Conservation (phyloP, 2,329 filamentous ascomycete species). For the Xylaria hypoxylon region DNA sequence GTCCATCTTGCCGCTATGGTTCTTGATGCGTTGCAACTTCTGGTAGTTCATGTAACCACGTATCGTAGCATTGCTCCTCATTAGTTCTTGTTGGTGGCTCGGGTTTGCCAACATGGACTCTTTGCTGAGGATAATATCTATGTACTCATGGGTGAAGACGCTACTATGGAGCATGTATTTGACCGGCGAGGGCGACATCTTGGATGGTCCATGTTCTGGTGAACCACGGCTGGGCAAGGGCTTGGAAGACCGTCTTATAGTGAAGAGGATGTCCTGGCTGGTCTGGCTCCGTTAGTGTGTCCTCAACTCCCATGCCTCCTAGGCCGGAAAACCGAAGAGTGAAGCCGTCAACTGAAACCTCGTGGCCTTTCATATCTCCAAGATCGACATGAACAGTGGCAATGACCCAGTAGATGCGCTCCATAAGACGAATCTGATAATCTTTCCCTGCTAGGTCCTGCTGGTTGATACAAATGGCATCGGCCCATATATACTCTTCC, state of each 20-base stretch:
- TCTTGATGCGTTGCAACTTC: slow-evolving; percentile 6
- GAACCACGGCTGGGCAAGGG: background rate
- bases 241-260: background rate
- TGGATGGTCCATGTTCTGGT: background rate
- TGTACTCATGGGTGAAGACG: background rate
- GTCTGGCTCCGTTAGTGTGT: background rate
- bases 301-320: background rate
- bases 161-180: background rate
- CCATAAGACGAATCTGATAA: background rate
- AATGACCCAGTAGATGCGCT: background rate
- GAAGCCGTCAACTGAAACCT: background rate
- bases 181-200: background rate
- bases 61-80: background rate
- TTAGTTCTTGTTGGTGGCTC: background rate
- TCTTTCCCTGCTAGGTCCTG: background rate
- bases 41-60: slow-evolving; percentile 7
- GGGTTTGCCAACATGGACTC: background rate
- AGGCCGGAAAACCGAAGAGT: background rate
- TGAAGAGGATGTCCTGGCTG: background rate
- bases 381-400: background rate
- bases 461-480: slow-evolving; percentile 6
- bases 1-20: background rate
- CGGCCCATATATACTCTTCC: background rate
- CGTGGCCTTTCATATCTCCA: background rate
- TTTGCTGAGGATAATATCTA: background rate